Evolutionary conservation across 2,329 filamentous ascomycete species (phyloP), one percentile per base, ranked within the genome.

Genomic region (Fonsecaea monophora): DNA sequence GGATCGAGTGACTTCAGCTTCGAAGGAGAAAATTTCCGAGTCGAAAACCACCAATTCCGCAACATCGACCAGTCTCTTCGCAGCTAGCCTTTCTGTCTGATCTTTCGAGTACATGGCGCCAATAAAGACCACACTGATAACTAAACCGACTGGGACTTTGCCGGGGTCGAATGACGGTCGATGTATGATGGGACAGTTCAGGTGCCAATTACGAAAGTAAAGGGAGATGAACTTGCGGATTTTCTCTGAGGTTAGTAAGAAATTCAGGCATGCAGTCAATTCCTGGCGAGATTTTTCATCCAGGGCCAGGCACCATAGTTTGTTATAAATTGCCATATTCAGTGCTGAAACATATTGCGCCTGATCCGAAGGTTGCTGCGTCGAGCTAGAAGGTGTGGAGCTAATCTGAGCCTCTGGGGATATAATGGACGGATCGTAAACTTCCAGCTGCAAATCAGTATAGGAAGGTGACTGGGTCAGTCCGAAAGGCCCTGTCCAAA

Each of bases 171-270:
- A 83, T 0, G 79, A 77, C 4, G 79, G 76, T 8, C 72, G 68
- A 68, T 83, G 81, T 4, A 83, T 71, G 34, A 83, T 78, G 0
- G 80, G 73, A 62, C 78, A 81, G 62, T 80, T 81, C 2, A 77
- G 77, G 38, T 83, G 81, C 77, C 81, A 83, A 64, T 78, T 78
- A 42, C 77, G 77, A 64, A 82, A 82, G 62, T 82, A 83, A 2
- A 81, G 72, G 1, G 73, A 71, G 3, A 80, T 71, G 62, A 79
- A 82, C 65, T 78, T 81, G 13, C 76, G 75, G 37, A 82, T 80
- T 32, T 77, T 77, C 0, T 75, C 74, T 0, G 79, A 78, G 0
- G 77, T 81, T 37, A 82, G 73, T 9, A 82, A 68, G 53, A 76
- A 80, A 34, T 77, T 77, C 3, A 81, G 71, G 42, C 78, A 76